Conservation (phyloP, 306 rosid genomes). For the Astragalus membranaceus region DNA sequence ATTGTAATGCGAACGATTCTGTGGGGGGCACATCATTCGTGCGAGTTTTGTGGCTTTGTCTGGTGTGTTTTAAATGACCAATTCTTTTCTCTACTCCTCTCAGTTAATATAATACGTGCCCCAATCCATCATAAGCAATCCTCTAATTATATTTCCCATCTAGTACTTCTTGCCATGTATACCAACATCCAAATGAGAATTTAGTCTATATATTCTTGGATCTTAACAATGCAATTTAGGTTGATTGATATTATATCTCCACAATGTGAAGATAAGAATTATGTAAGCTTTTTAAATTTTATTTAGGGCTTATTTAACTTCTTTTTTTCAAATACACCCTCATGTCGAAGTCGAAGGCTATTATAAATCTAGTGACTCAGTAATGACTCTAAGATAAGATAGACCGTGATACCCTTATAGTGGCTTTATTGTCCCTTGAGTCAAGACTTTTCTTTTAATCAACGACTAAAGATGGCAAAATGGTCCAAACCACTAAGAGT, state of each 20-base stretch:
- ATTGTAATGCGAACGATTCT: slow-evolving; percentile 12
- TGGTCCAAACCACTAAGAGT: too few relatives aligned
- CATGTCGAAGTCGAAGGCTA: too few relatives aligned
- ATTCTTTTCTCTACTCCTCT: neutral
- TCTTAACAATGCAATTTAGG: neutral
- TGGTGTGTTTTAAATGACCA: slow-evolving; percentile 24
- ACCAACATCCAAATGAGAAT: neutral
- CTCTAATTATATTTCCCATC: neutral
- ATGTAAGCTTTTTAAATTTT: too few relatives aligned
- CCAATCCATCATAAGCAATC: neutral
- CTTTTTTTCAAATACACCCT: too few relatives aligned
- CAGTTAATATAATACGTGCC: neutral
- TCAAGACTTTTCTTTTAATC: too few relatives aligned
- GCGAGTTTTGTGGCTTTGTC: slow-evolving; percentile 18
- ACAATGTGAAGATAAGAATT: too few relatives aligned
- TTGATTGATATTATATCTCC: neutral
- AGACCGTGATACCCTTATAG: too few relatives aligned
- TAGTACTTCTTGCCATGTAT: neutral
- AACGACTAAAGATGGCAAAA: too few relatives aligned
- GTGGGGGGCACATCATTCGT: slow-evolving; percentile 8
- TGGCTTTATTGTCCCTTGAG: too few relatives aligned
- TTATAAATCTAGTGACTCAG: neutral
- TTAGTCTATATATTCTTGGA: neutral
- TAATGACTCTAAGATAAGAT: too few relatives aligned
- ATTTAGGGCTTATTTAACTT: too few relatives aligned